phyloP scores from a whole-genome alignment of 139 green algal genomes.

The Gonium pectorale region DNA sequence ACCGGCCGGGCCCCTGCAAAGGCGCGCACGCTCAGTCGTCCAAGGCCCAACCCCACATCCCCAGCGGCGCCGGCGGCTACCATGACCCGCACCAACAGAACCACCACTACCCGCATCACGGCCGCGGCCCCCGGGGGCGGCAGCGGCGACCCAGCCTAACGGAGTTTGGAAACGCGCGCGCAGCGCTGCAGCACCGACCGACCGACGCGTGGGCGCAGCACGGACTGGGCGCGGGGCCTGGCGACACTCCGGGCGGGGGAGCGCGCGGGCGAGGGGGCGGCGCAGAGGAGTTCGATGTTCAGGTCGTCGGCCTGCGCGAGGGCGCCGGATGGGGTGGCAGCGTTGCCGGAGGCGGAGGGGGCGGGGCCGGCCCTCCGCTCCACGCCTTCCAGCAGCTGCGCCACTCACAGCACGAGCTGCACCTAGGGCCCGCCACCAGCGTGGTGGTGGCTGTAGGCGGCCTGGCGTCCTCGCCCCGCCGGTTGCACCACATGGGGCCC shows the following conservation, averaged over 20 bases:
- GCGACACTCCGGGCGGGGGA: neutral
- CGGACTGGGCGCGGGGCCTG: too few species aligned
- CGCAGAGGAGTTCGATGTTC: neutral
- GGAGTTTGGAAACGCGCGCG: neutral
- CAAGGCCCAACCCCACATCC: neutral
- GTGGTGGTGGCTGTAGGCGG: too few species aligned
- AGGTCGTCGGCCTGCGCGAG: neutral
- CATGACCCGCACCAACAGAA: neutral
- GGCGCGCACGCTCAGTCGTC: neutral
- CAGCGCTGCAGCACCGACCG: neutral
- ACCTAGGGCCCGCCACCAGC: too few species aligned
- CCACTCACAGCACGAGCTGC: too few species aligned
- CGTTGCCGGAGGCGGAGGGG: neutral
- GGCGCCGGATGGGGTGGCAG: neutral
- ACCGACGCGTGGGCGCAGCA: conserved; percentile 9
- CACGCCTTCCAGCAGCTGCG: too few species aligned
- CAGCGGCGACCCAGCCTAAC: conserved; percentile 24
- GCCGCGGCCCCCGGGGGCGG: neutral
- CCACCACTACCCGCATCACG: neutral
- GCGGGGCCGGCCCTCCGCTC: too few species aligned
- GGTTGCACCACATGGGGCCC: too few species aligned
- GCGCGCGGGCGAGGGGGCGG: neutral
- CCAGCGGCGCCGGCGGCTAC: too few species aligned
- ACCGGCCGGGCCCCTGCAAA: neutral
- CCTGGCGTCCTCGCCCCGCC: too few species aligned